Percentiles rank a stretch among this genome's conserved stretches.
Evolutionary conservation across 352 stramenopile species (phyloP).

Genomic region (Globisporangium okanoganense): DNA sequence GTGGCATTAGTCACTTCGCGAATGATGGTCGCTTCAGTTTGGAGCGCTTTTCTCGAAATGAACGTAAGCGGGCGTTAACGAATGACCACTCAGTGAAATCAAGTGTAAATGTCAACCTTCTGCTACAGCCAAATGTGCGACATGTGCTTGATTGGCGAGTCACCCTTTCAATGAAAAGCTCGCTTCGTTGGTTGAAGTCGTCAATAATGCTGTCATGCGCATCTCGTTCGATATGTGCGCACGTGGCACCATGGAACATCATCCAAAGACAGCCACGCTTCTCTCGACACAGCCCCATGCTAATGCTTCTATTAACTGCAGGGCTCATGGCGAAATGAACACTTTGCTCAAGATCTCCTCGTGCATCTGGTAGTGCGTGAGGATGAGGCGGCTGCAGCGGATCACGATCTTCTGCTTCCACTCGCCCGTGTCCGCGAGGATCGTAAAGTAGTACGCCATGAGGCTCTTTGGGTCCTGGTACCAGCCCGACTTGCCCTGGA

Average conservation of each 20-base stretch:
- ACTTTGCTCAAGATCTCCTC: constrained; percentile 42
- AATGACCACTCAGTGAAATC: neutral
- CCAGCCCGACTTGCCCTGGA: constrained; percentile 61
- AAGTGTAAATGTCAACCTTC: neutral
- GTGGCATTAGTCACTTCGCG: neutral
- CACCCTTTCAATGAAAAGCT: no score
- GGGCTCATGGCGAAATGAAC: constrained; percentile 2
- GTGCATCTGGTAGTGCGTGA: constrained; percentile 66
- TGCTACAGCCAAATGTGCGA: neutral
- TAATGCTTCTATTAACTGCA: neutral
- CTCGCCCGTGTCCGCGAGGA: constrained; percentile 43
- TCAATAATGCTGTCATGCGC: constrained; percentile 8
- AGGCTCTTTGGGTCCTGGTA: constrained; percentile 75
- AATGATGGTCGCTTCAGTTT: constrained; percentile 10
- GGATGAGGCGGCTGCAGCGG: constrained; percentile 50
- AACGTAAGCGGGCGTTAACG: neutral
- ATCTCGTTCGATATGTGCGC: neutral
- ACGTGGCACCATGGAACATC: neutral
- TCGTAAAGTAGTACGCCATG: constrained; percentile 73
- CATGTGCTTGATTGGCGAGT: neutral
- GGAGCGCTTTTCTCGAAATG: neutral
- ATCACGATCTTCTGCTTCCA: constrained; percentile 63
- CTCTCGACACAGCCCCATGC: neutral
- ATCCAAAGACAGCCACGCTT: neutral
- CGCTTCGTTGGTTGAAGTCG: constrained; percentile 3